Conservation (phyloP, 2,329 filamentous ascomycete genomes). For the Ceratocystis diversiconidia region DNA sequence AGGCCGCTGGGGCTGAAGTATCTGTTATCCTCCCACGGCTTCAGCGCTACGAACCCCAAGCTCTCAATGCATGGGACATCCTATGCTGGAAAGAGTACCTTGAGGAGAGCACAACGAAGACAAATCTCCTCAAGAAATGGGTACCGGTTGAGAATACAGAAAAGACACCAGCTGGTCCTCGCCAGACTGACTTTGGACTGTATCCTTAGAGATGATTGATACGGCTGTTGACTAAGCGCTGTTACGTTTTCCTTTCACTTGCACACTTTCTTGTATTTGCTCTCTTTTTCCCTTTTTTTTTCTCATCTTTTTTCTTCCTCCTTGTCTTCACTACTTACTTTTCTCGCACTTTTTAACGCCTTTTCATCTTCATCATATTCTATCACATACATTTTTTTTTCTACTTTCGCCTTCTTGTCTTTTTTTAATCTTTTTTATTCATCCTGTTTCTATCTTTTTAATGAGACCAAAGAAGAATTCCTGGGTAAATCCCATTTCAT, state of each 20-base stretch:
- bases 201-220: conserved; percentile 11
- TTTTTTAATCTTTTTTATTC: conserved; percentile 1
- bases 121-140: conserved; percentile 11
- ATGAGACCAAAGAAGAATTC: conserved; percentile 12
- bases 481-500: not conserved
- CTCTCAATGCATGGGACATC: conserved; percentile 32
- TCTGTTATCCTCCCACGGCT: conserved; percentile 27
- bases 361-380: conserved; percentile 2
- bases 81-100: conserved; percentile 38
- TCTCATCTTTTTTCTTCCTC: not conserved
- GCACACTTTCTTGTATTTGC: not conserved
- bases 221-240: not conserved
- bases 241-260: not conserved
- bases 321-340: not conserved
- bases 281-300: not conserved
- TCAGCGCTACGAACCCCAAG: conserved; percentile 28
- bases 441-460: conserved; percentile 8
- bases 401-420: not conserved
- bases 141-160: conserved; percentile 11
- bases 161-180: not conserved
- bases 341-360: not conserved
- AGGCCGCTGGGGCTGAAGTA: conserved; percentile 26
- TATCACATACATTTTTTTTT: conserved; percentile 1
- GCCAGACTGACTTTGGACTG: conserved; percentile 13
- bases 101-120: conserved; percentile 10